Evolutionary conservation across 2,329 filamentous ascomycete species (phyloP), one percentile per base, ranked within the genome.

Genomic region (Geosmithia flava): DNA sequence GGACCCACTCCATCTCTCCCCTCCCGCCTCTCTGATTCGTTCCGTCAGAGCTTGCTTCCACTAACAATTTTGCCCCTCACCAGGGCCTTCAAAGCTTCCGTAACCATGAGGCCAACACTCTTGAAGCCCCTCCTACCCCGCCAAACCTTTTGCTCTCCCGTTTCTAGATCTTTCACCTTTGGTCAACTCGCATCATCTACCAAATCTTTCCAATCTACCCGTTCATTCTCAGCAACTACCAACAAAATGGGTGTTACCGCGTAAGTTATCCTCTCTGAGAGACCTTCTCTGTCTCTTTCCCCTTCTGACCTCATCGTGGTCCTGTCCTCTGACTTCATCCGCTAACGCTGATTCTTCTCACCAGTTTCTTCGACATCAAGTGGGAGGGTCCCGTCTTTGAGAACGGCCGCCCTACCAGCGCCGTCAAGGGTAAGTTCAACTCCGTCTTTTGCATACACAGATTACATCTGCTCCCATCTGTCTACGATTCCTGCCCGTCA

Each of bases 351-450:
- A 20, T 23, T 44, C 13, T 19, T 19, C 20, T 17, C 17, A 13
- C 50, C 52, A 80, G 76, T 61, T 87, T 71, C 74, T 89, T 91
- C 72, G 83, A 90, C 54, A 62, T 85, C 53, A 64, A 74, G 64
- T 87, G 83, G 84, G 73, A 80, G 63, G 86, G 85, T 55, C 85
- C 85, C 54, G 73, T 80, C 64, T 58, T 94, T 57, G 71, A 85
- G 63, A 70, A 74, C 65, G 70, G 68, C 64, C 64, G 65, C 51
- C 68, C 75, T 57, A 83, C 79, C 54, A 55, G 67, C 29, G 63
- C 67, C 46, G 66, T 81, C 54, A 70, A 80, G 70, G 62, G 85
- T 87, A 75, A 74, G 79, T 55, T 7, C n/a, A 20, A 13, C 19
- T 44, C 11, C 2, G 27, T 19, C 19, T 16, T 8, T 27, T 8